These are phyloP conservation scores for Mycosphaerella arachidis DNA, from an alignment of 2,329 filamentous ascomycete species.

Conservation along the genomic window DNA sequence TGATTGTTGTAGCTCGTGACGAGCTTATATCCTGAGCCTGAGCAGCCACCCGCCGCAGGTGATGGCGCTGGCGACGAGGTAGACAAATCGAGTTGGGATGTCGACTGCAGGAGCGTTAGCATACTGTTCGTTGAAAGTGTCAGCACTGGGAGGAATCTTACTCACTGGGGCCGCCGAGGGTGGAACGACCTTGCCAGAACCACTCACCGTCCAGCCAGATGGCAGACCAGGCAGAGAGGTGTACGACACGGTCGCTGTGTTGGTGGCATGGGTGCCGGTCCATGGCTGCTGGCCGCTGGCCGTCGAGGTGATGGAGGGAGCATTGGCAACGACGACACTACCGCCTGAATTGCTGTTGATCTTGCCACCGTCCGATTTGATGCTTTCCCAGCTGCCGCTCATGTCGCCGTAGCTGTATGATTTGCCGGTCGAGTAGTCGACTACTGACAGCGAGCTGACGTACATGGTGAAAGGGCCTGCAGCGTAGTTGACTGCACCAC, in stretches of 20 bases:
- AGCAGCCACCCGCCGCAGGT: slow-evolving; percentile 40
- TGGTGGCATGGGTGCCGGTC: slow-evolving; percentile 53
- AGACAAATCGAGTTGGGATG: slow-evolving; percentile 50
- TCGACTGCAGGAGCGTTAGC: slow-evolving; percentile 30
- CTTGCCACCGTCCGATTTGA: slow-evolving; percentile 71
- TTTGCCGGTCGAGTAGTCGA: slow-evolving; percentile 89
- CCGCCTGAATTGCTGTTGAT: slow-evolving; percentile 55
- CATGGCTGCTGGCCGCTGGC: slow-evolving; percentile 61
- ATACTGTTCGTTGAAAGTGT: slow-evolving; percentile 17
- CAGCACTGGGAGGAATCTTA: slow-evolving; percentile 44
- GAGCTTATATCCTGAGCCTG: slow-evolving; percentile 39
- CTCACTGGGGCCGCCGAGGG: slow-evolving; percentile 63
- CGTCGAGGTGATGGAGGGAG: slow-evolving; percentile 60
- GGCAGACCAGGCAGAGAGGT: slow-evolving; percentile 59
- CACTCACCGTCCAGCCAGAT: slow-evolving; percentile 73
- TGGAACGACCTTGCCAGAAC: slow-evolving; percentile 73
- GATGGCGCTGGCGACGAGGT: slow-evolving; percentile 47
- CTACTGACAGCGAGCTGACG: slow-evolving; percentile 69
- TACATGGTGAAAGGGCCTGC: slow-evolving; percentile 82
- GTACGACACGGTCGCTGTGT: slow-evolving; percentile 37
- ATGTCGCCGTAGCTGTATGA: slow-evolving; percentile 77
- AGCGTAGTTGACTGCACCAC: slow-evolving; percentile 77
- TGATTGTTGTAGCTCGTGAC: slow-evolving; percentile 46
- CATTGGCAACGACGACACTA: slow-evolving; percentile 51
- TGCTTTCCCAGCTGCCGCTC: slow-evolving; percentile 75